Evolutionary conservation across 108 stramenopile species (phyloP).

Genomic region (Skeletonema potamos): DNA sequence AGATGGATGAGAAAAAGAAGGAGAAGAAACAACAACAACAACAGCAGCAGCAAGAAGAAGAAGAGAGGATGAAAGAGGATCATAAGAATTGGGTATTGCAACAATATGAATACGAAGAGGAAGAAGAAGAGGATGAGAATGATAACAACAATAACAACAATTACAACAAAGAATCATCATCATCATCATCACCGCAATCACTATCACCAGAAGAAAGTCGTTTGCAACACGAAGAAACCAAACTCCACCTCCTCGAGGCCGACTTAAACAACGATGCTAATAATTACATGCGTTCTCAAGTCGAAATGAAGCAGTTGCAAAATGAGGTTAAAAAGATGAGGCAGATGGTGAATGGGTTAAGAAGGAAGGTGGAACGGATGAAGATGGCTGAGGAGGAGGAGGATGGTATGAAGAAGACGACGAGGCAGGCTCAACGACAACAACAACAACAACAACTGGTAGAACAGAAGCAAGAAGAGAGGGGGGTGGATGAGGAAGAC

Average conservation of each 20-base stretch:
- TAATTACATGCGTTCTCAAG: slow-evolving; percentile 76
- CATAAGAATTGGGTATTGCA: slow-evolving; percentile 50
- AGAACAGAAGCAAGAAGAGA: slow-evolving; percentile 12
- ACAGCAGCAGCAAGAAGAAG: neutral
- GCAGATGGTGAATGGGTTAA: slow-evolving; percentile 40
- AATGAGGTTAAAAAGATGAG: slow-evolving; percentile 47
- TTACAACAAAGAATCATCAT: neutral
- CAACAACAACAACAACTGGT: slow-evolving; percentile 23
- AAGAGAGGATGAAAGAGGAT: neutral
- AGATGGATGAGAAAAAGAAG: neutral
- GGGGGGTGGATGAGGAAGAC: neutral
- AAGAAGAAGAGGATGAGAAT: slow-evolving; percentile 24
- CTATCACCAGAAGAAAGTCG: slow-evolving; percentile 15
- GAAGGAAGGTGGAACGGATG: slow-evolving; percentile 44
- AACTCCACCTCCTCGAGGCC: slow-evolving; percentile 48
- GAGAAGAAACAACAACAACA: neutral
- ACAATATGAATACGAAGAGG: slow-evolving; percentile 57
- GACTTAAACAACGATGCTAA: slow-evolving; percentile 68
- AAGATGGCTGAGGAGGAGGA: slow-evolving; percentile 18
- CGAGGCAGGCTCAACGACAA: neutral
- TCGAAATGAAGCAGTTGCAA: slow-evolving; percentile 63
- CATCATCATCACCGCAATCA: neutral
- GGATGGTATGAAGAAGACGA: neutral
- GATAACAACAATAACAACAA: slow-evolving; percentile 14
- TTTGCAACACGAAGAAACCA: slow-evolving; percentile 26